phyloP scores from a whole-genome alignment of 2,329 filamentous ascomycete genomes.

The Nigrograna mackinnonii region DNA sequence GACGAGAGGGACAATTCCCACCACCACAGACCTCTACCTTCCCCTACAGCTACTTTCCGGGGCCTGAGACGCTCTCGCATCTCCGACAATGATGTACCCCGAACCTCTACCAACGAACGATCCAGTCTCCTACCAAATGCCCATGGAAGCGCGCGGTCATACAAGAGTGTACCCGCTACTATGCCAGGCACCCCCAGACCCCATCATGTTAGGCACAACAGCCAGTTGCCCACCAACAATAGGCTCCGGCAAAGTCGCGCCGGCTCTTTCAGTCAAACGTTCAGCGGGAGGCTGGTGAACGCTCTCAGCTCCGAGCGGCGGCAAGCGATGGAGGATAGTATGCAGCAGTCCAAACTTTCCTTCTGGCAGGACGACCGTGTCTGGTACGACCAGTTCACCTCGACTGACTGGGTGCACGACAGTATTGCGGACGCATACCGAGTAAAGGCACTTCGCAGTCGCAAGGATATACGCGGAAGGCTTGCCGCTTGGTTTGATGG shows the following conservation, averaged over 20 bases:
- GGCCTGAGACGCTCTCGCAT: conserved; percentile 28
- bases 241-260: conserved; percentile 34
- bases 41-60: conserved; percentile 35
- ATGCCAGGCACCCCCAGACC: conserved; percentile 47
- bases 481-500: conserved; percentile 78
- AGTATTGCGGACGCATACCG: conserved; percentile 93
- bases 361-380: conserved; percentile 81
- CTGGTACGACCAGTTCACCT: conserved; percentile 99
- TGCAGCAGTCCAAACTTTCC: conserved; percentile 67
- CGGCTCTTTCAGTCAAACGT: conserved; percentile 37
- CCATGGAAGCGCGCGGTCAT: conserved; percentile 40
- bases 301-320: conserved; percentile 61
- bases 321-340: conserved; percentile 49
- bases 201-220: conserved; percentile 40
- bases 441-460: conserved; percentile 77
- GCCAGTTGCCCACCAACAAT: conserved; percentile 28
- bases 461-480: conserved; percentile 84
- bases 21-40: conserved; percentile 37
- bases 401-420: conserved; percentile 97
- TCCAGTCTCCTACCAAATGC: conserved; percentile 50
- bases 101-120: conserved; percentile 47
- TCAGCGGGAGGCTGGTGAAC: conserved; percentile 58
- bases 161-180: conserved; percentile 46
- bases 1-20: conserved; percentile 33
- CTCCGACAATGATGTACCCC: conserved; percentile 38